Evolutionary conservation across 768 basidiomycete genomes (phyloP).

Genomic region (Mycena haematopus): DNA sequence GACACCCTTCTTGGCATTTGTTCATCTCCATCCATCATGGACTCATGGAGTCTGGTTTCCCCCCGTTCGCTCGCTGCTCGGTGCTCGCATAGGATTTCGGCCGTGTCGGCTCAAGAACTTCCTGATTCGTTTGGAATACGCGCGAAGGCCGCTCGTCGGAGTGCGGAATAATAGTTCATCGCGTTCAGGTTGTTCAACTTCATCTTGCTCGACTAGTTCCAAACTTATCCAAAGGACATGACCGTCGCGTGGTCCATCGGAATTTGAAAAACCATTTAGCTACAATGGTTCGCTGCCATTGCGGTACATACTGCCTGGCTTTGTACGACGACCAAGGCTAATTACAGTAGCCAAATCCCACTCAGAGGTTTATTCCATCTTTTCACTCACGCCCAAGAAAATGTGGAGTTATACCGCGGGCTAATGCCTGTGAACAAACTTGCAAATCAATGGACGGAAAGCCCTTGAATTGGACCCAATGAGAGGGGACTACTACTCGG

Average conservation of each 20-base stretch:
- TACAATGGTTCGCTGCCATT: not conserved
- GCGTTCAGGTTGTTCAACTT: no score
- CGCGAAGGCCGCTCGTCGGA: no score
- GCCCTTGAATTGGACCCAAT: not conserved
- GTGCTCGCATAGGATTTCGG: not conserved
- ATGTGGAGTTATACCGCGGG: not conserved
- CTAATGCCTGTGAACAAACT: conserved; percentile 8
- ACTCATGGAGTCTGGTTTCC: no score
- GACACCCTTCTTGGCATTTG: no score
- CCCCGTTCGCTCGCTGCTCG: not conserved
- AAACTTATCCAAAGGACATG: not conserved
- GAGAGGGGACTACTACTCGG: not conserved
- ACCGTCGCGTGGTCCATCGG: no score
- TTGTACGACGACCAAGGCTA: not conserved
- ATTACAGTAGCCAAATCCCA: conserved; percentile 2
- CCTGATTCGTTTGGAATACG: no score
- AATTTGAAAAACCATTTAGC: not conserved
- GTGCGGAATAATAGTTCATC: no score
- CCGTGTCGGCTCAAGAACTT: not conserved
- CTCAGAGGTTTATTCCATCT: conserved; percentile 3
- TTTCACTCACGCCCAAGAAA: conserved; percentile 2
- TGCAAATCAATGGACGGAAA: not conserved
- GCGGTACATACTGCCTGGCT: conserved; percentile 2
- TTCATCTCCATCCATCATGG: no score
- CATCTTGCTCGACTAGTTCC: no score